Evolutionary conservation across 2,329 filamentous ascomycete genomes (phyloP), one percentile per base, ranked within the genome.

Genomic region (Triangularia setosa): DNA sequence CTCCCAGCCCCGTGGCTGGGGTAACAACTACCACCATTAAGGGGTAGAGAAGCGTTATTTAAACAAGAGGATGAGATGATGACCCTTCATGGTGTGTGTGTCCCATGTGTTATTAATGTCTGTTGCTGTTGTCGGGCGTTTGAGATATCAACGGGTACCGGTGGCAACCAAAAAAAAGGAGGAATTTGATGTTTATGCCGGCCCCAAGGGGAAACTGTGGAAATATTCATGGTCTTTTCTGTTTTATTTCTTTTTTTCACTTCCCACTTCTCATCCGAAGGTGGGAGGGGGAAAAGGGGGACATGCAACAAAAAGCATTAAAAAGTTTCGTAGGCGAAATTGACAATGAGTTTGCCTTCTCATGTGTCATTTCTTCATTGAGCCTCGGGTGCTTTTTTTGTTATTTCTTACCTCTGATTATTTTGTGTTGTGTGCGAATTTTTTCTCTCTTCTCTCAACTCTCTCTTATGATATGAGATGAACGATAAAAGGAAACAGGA

Each of bases 1-100:
- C 23, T 76, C 81, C 68, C 78, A 79, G 70, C 79, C 81, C 66
- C 80, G 83, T 68, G 84, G 84, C 72, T 87, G 84, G 84, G 84
- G 84, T 69, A 81, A 80, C 70, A 87, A 87, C 80, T 87, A 87
- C 79, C 72, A 75, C 65, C 72, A 75, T 64, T 74, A 73, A 61
- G 61, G 55, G 52, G 48, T 14, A 27, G 40, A 48, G 2, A 3
- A 48, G n/a, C 12, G 14, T 48, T 48, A 48, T 21, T 25, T n/a
- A 28, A 56, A 25, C 12, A 28, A 55, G 48, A 61, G 48, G 44
- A 61, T 40, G 59, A 40, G 48, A 48, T 61, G 59, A 48, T 14
- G 52, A 54, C 28, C 27, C 59, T 53, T 53, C 53, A 25, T 28
- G 53, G 53, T n/a, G 48, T 14, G 53, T n/a, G 48, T 14, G 53